Evolutionary conservation across 768 basidiomycete species (phyloP), one percentile per base, ranked within the genome.

Genomic region (Rhizopogon vinicolor): DNA sequence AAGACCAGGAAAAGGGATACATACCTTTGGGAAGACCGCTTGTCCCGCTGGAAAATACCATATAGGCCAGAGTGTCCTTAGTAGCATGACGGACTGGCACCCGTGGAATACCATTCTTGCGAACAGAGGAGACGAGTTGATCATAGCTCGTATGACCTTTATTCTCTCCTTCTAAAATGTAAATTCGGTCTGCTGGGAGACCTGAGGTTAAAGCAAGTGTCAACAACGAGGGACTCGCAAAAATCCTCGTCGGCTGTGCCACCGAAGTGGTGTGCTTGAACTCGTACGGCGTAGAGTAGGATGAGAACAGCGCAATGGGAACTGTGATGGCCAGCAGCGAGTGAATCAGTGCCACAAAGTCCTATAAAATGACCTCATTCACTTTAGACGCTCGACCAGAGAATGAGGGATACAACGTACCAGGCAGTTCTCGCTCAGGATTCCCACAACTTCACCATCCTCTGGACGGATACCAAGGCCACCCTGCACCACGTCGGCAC

Each of bases 1-100:
- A 10, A 44, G 19, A 44, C 22, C 14, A 44, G 22, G 31, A 44
- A 44, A 44, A 28, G 10, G 10, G 41, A 43, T 16, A 54, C 62
- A 8, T 10, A 81, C 84, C 84, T 78, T 88, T 87, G 0, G 86
- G 85, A 9, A 80, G 69, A 0, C 86, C 86, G 58, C 77, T 86
- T 0, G 86, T 88, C 18, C 86, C 86, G 61, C 86, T 87, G 0
- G 86, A 88, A 62, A 85, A 85, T 0, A 86, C 72, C 6, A 87
- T 72, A 63, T 87, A 87, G 1, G 83, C 85, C 2, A 86, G 64
- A 0, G 81, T 84, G 56, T 81, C 68, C 53, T 74, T 74, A 14
- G 58, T 68, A 0, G 77, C 84, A 0, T 75, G 70, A 40, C 70
- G 73, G 7, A 79, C 67, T 2, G 69, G 65, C 1, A 76, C 61